Conservation (phyloP, 2,329 filamentous ascomycete species). For the Penicillium sumatraense region DNA sequence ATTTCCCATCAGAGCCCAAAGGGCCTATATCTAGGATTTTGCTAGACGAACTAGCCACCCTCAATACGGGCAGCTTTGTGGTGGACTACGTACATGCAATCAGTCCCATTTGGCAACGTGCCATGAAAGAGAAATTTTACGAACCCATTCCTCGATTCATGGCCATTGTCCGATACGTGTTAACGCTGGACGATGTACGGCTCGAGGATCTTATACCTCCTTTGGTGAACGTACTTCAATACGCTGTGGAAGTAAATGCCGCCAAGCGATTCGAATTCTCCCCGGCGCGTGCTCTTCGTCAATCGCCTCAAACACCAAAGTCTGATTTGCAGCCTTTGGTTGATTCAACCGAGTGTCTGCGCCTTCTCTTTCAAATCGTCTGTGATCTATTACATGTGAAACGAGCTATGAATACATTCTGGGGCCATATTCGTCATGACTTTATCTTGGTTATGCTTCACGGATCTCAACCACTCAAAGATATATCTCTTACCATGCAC, state of each 20-base stretch:
- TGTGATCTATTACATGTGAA: slow-evolving; percentile 51
- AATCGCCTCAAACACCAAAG: slow-evolving; percentile 39
- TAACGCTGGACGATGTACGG: slow-evolving; percentile 43
- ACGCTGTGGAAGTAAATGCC: slow-evolving; percentile 59
- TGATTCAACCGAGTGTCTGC: slow-evolving; percentile 58
- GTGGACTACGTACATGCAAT: slow-evolving; percentile 56
- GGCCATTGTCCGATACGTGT: slow-evolving; percentile 45
- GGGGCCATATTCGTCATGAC: slow-evolving; percentile 60
- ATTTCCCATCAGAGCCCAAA: slow-evolving; percentile 58
- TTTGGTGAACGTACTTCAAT: slow-evolving; percentile 47
- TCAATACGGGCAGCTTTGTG: slow-evolving; percentile 51
- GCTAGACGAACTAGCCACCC: slow-evolving; percentile 54
- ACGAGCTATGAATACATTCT: slow-evolving; percentile 54
- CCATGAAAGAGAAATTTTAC: slow-evolving; percentile 59
- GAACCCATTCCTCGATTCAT: slow-evolving; percentile 48
- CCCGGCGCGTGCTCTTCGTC: slow-evolving; percentile 32
- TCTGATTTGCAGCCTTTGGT: slow-evolving; percentile 53
- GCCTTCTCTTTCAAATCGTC: slow-evolving; percentile 58
- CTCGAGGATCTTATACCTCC: slow-evolving; percentile 43
- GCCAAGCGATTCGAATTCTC: slow-evolving; percentile 55
- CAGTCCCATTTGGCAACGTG: slow-evolving; percentile 60
- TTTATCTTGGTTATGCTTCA: slow-evolving; percentile 65
- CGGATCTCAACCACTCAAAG: slow-evolving; percentile 59
- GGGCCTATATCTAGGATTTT: slow-evolving; percentile 59
- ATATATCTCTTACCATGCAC: slow-evolving; percentile 59